Evolutionary conservation across 805 yeast species (phyloP).

Genomic region (Kuraishia ogatae): DNA sequence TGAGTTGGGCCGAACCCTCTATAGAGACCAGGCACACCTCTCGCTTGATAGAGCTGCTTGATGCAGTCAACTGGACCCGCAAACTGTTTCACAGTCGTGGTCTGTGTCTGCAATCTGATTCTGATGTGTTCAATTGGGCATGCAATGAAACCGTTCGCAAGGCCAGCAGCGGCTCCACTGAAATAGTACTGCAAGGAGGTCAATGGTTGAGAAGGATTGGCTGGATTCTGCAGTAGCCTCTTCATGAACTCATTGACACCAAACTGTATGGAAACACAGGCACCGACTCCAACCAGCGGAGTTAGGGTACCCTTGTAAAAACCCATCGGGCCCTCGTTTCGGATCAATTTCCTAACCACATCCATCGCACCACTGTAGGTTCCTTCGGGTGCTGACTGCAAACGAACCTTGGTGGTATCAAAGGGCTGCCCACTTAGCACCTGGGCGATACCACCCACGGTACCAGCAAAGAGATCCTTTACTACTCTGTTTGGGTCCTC

Average conservation of each 20-base stretch:
- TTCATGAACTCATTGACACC: slow-evolving; percentile 95
- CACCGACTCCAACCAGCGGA: slow-evolving; percentile 94
- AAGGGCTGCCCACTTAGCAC: slow-evolving; percentile 95
- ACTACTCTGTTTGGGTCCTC: slow-evolving; percentile 33
- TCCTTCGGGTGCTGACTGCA: slow-evolving; percentile 82
- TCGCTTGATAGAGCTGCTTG: slow-evolving; percentile 40
- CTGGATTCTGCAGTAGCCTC: slow-evolving; percentile 46
- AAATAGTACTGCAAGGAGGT: slow-evolving; percentile 60
- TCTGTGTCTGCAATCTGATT: slow-evolving; percentile 86
- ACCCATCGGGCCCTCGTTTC: slow-evolving; percentile 71
- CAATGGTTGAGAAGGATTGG: slow-evolving; percentile 27
- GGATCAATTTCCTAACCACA: slow-evolving; percentile 61
- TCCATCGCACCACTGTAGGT: slow-evolving; percentile 66
- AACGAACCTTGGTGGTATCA: slow-evolving; percentile 87
- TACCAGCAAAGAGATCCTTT: slow-evolving; percentile 85
- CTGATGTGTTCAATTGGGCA: slow-evolving; percentile 94
- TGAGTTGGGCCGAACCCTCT: slow-evolving; percentile 81
- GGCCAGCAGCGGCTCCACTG: slow-evolving; percentile 89
- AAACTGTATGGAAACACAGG: slow-evolving; percentile 93
- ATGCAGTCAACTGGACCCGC: slow-evolving; percentile 77
- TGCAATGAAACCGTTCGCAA: slow-evolving; percentile 82
- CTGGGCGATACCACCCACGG: slow-evolving; percentile 93
- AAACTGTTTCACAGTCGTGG: slow-evolving; percentile 30
- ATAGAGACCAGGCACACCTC: slow-evolving; percentile 59
- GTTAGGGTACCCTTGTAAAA: slow-evolving; percentile 93